A percentile compares a stretch with the other conserved stretches of the same genome.
These are phyloP conservation scores for Ascochyta rabiei DNA, from an alignment of 2,329 filamentous ascomycete genomes.

Conservation along the genomic window DNA sequence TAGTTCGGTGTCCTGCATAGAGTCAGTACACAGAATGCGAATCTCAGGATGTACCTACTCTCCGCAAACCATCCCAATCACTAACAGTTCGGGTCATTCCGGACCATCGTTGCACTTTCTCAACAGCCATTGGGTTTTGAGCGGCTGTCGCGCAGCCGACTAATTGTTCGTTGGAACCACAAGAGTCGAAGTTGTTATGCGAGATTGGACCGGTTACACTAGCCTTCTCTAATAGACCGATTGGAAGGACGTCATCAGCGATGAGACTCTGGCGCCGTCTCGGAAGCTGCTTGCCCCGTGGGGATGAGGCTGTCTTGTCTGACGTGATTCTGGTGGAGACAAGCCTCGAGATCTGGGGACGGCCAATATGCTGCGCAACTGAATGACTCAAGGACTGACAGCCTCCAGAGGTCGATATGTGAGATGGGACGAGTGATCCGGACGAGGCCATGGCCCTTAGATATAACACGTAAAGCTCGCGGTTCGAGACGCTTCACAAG, in stretches of 20 bases:
- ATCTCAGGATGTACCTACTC: conserved; percentile 42
- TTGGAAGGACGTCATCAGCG: conserved; percentile 5
- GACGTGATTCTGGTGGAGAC: conserved; percentile 1
- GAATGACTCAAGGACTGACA: conserved; percentile 3
- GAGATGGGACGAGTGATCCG: conserved; percentile 21
- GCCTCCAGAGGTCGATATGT: conserved; percentile 25
- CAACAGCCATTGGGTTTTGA: conserved; percentile 28
- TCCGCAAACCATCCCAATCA: conserved; percentile 55
- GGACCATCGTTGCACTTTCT: conserved; percentile 41
- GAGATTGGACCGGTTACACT: not conserved
- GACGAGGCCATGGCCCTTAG: conserved; percentile 30
- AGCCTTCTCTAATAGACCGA: conserved; percentile 1
- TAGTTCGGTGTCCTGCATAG: conserved; percentile 69
- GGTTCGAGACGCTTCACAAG: conserved; percentile 17
- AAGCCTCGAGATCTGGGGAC: not conserved
- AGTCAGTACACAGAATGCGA: conserved; percentile 5
- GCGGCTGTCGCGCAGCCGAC: conserved; percentile 24
- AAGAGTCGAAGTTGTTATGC: not conserved
- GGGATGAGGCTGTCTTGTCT: conserved; percentile 1
- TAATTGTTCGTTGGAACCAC: conserved; percentile 21
- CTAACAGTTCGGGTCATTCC: conserved; percentile 40
- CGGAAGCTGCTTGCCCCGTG: conserved; percentile 16
- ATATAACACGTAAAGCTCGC: conserved; percentile 25
- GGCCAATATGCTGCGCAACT: not conserved
- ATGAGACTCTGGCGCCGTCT: conserved; percentile 4